Evolutionary conservation across 441 rosid species (phyloP), one percentile per base, ranked within the genome.

Genomic region (Populus hybrid): DNA sequence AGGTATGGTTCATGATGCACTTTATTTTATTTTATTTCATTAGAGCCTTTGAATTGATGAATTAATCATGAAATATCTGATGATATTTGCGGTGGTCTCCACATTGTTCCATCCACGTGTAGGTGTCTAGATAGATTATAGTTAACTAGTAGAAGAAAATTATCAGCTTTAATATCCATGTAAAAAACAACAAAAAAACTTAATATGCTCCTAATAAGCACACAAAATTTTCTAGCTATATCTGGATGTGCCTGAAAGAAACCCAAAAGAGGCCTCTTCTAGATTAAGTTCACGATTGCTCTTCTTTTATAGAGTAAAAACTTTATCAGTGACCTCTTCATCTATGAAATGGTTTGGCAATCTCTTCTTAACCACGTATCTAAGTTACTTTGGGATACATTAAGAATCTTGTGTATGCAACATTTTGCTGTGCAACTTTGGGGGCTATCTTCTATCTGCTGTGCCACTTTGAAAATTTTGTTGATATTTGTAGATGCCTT

Each of bases 1-100:
- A 94, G 95, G 97, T 95, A 81, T 75, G 38, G n/a, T 63, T 38
- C 70, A 29, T 18, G 6, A 23, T 45, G 7, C 20, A 45, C 56
- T 45, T 14, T 45, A 4, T 45, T 4, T 45, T 69, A 56, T 45
- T 74, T 78, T 74, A 50, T 68, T 14, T 72, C 67, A 72, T 70
- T 76, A 78, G 40, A 73, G 11, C 72, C 29, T 74, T 76, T 78
- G 68, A 70, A 42, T 76, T 74, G 65, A 71, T 50, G 12, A 31
- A 63, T 36, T 45, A 33, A 45, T 45, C 45, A 68, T 33, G 23
- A 14, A 20, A 68, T 68, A 9, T 74, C 42, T 18, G 18, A 24
- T 20, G 56, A 45, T 14, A 45, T 45, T 45, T 45, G 56, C 56
- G 56, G 7, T 45, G 56, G 56, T 45, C 56, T 14, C 56, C 56